Percentiles rank a stretch among this genome's conserved stretches.
Evolutionary conservation across 768 basidiomycete genomes (phyloP).

Genomic region (Tephrocybe sp.): DNA sequence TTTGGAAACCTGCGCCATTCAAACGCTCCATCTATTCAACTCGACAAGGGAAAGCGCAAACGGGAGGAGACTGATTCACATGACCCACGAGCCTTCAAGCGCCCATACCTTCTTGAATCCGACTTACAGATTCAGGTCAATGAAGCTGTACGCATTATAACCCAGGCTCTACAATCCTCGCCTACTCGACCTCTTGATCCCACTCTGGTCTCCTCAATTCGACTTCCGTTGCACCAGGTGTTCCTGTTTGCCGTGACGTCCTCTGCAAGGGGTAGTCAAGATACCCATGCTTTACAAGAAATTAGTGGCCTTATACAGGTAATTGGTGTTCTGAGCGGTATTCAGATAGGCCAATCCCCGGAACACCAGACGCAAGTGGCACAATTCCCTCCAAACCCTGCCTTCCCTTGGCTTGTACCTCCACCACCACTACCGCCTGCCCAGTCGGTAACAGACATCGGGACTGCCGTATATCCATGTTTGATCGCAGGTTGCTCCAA

Average conservation of each 20-base stretch:
- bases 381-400: slow-evolving; percentile 26
- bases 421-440: slow-evolving; percentile 22
- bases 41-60: slow-evolving; percentile 75
- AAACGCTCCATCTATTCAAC: slow-evolving; percentile 57
- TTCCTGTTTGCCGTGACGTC: slow-evolving; percentile 79
- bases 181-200: slow-evolving; percentile 49
- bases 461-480: slow-evolving; percentile 80
- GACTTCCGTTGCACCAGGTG: slow-evolving; percentile 69
- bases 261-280: slow-evolving; percentile 48
- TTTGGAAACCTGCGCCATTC: slow-evolving; percentile 67
- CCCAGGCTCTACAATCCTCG: slow-evolving; percentile 43
- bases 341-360: slow-evolving; percentile 57
- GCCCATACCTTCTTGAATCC: slow-evolving; percentile 40
- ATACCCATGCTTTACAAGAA: slow-evolving; percentile 65
- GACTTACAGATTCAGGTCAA: slow-evolving; percentile 55
- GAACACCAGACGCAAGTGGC: slow-evolving; percentile 32
- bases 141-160: slow-evolving; percentile 58
- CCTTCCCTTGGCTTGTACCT: slow-evolving; percentile 38
- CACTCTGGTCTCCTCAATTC: slow-evolving; percentile 64
- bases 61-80: slow-evolving; percentile 50
- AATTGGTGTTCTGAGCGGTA: slow-evolving; percentile 74
- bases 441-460: slow-evolving; percentile 48
- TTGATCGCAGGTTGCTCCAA: slow-evolving; percentile 62
- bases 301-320: slow-evolving; percentile 81
- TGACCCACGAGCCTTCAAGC: slow-evolving; percentile 38